Conservation (phyloP, 495 filamentous ascomycete species). For the Hypoxylon lienhwacheense region DNA sequence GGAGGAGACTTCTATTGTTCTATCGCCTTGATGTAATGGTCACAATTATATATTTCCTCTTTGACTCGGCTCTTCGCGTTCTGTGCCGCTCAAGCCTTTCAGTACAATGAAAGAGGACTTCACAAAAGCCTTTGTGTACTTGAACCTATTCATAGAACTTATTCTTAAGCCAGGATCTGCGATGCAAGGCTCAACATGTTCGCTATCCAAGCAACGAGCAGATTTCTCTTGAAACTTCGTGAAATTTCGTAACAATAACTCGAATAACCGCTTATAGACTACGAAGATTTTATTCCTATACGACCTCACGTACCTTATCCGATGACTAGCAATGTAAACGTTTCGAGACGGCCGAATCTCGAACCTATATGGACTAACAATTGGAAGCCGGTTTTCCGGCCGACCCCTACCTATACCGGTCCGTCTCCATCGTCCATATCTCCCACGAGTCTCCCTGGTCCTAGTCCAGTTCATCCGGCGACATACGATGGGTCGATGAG, state of each 20-base stretch:
- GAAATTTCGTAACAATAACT: not conserved
- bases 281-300: not conserved
- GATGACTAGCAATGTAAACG: conserved; percentile 36
- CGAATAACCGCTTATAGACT: not conserved
- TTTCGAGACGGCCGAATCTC: conserved; percentile 40
- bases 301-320: not conserved
- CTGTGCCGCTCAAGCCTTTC: conserved; percentile 5
- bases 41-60: conserved; percentile 2
- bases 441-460: conserved; percentile 41
- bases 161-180: conserved; percentile 10
- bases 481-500: conserved; percentile 43
- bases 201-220: not conserved
- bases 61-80: conserved; percentile 12
- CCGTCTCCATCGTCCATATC: conserved; percentile 39
- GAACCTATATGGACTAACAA: conserved; percentile 42
- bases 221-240: no score
- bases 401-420: conserved; percentile 28
- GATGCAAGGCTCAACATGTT: not conserved
- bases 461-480: conserved; percentile 43
- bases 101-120: conserved; percentile 1
- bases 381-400: conserved; percentile 28
- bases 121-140: conserved; percentile 20
- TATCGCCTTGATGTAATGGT: not conserved
- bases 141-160: conserved; percentile 28
- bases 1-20: not conserved